Percentiles rank a stretch among this genome's conserved stretches.
Evolutionary conservation across 352 stramenopile species (phyloP).

Genomic region (Peronospora farinosa): DNA sequence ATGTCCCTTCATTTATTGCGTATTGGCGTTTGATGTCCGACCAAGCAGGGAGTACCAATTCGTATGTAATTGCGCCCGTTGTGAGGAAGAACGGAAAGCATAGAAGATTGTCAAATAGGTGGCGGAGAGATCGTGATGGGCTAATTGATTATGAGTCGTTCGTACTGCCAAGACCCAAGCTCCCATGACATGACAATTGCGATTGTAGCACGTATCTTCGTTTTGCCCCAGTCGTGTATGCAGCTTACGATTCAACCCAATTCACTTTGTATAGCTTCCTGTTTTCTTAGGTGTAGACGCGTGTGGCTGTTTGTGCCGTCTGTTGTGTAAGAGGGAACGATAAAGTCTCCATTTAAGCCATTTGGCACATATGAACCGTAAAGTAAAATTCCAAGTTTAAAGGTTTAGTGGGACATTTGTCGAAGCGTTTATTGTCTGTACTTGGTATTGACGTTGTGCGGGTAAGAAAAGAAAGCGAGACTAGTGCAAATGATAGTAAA

Average conservation of each 20-base stretch:
- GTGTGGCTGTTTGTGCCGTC: constrained; percentile 18
- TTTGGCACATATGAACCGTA: constrained; percentile 21
- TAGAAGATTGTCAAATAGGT: constrained; percentile 22
- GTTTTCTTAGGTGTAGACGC: constrained; percentile 11
- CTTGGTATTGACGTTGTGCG: no score
- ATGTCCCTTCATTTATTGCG: constrained; percentile 10
- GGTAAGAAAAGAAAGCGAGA: no score
- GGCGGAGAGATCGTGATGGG: constrained; percentile 4
- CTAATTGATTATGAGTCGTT: background rate
- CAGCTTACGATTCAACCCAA: background rate
- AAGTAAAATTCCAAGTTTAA: constrained; percentile 24
- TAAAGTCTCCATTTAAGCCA: constrained; percentile 3
- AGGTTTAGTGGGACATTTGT: constrained; percentile 4
- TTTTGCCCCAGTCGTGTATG: background rate
- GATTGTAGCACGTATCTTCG: background rate
- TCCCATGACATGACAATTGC: background rate
- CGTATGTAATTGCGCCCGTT: constrained; percentile 59
- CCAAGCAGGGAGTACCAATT: constrained; percentile 73
- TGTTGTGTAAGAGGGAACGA: constrained; percentile 8
- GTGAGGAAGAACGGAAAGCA: constrained; percentile 53
- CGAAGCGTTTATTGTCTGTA: background rate
- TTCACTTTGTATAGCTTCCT: constrained; percentile 6
- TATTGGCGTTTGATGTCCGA: constrained; percentile 11
- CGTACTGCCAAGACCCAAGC: constrained; percentile 2
- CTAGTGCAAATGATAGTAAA: no score